A percentile compares a stretch with the other conserved stretches of the same genome.
phyloP scores from a whole-genome alignment of 768 basidiomycete genomes.

The Pisolithus tinctorius region DNA sequence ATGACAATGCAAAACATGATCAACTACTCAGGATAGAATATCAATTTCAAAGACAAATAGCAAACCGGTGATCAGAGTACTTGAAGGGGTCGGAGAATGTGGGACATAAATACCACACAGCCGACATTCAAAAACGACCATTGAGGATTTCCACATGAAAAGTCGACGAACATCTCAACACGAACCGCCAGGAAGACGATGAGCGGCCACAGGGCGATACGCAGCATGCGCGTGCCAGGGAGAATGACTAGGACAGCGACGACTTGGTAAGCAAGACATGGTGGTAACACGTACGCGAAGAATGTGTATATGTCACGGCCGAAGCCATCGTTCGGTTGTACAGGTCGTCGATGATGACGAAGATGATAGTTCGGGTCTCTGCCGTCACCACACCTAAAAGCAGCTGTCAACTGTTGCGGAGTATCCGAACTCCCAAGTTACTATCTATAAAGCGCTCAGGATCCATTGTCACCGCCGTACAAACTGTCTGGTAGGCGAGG shows the following conservation, averaged over 20 bases:
- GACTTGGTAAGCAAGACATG: constrained; percentile 38
- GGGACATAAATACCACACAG: background rate
- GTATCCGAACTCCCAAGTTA: too few relatives aligned
- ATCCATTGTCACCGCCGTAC: too few relatives aligned
- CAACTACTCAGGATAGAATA: background rate
- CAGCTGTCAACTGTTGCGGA: too few relatives aligned
- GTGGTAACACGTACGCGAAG: constrained; percentile 33
- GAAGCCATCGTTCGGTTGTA: too few relatives aligned
- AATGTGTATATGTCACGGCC: constrained; percentile 22
- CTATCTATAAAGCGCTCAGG: too few relatives aligned
- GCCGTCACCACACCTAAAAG: too few relatives aligned
- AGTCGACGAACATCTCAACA: background rate
- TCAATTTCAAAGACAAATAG: too few relatives aligned
- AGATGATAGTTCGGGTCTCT: too few relatives aligned
- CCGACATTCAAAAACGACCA: background rate
- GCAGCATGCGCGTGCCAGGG: constrained; percentile 37
- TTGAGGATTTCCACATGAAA: background rate
- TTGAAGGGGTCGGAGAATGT: background rate
- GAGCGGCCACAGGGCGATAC: constrained; percentile 41
- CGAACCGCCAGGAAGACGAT: background rate
- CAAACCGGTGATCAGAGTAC: background rate
- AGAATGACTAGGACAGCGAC: constrained; percentile 45
- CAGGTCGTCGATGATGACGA: too few relatives aligned
- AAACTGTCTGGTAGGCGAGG: too few relatives aligned
- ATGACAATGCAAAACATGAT: constrained; percentile 1